These are phyloP conservation scores for Hanseniaspora uvarum DNA, from an alignment of 1,139 yeast genomes.

Conservation along the genomic window DNA sequence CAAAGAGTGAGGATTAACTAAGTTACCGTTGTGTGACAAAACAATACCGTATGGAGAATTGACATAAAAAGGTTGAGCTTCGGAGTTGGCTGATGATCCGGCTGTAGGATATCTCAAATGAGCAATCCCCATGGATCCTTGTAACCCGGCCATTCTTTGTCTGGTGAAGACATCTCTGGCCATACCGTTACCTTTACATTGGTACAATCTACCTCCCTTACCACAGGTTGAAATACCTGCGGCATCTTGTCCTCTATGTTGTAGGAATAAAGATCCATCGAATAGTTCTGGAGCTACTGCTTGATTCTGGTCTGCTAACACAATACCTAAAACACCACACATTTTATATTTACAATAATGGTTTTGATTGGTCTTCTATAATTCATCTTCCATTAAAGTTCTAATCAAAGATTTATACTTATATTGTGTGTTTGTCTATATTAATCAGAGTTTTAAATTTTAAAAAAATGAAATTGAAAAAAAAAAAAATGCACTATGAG, in stretches of 20 bases:
- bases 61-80: conserved; percentile 97
- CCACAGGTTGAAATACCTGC: conserved; percentile 99
- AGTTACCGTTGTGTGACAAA: conserved; percentile 85
- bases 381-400: too few species aligned
- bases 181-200: conserved; percentile 98
- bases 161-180: conserved; percentile 94
- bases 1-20: conserved; percentile 75
- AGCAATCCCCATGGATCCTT: conserved; percentile 91
- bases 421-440: background rate
- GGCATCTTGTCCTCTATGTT: conserved; percentile 98
- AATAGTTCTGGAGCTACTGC: conserved; percentile 80
- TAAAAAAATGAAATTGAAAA: background rate
- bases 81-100: conserved; percentile 92
- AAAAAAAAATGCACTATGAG: background rate
- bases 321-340: conserved; percentile 94
- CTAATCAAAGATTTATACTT: background rate
- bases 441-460: background rate
- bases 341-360: conserved; percentile 32
- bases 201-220: conserved; percentile 81
- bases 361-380: background rate
- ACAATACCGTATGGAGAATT: conserved; percentile 92
- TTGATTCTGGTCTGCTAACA: conserved; percentile 62
- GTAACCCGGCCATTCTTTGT: conserved; percentile 61
- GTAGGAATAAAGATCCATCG: conserved; percentile 87
- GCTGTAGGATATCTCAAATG: conserved; percentile 97